These are phyloP conservation scores for Manihot esculenta DNA, from an alignment of 441 rosid genomes.

Conservation along the genomic window DNA sequence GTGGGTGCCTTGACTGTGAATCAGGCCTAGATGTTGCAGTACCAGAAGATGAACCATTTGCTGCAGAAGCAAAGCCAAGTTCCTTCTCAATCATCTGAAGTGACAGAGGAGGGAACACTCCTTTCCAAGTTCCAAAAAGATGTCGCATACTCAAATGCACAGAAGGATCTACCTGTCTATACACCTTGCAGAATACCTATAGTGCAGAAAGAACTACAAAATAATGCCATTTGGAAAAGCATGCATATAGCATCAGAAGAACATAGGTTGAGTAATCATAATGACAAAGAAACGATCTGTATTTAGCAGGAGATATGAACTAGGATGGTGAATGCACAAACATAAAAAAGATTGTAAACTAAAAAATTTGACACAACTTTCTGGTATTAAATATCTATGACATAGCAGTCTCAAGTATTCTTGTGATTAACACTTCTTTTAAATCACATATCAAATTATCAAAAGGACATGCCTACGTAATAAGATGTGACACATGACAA, in stretches of 20 bases:
- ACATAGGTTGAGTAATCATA: background rate
- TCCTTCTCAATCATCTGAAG: conserved; percentile 91
- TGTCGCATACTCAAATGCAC: conserved; percentile 88
- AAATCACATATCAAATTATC: background rate
- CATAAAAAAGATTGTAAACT: background rate
- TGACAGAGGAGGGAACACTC: conserved; percentile 77
- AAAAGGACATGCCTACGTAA: background rate
- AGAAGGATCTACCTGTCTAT: conserved; percentile 80
- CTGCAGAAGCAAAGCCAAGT: conserved; percentile 70
- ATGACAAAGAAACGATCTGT: too few species aligned
- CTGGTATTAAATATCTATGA: background rate
- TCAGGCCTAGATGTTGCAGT: conserved; percentile 59
- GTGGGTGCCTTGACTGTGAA: conserved; percentile 71
- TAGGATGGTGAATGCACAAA: background rate
- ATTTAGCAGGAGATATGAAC: background rate
- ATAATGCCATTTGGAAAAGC: background rate
- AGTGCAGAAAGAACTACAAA: conserved; percentile 15
- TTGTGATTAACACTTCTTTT: background rate
- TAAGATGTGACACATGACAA: conserved; percentile 18
- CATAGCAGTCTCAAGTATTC: background rate
- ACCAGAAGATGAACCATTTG: conserved; percentile 67
- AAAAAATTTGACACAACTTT: background rate
- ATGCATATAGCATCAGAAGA: conserved; percentile 7
- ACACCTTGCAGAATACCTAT: conserved; percentile 92
- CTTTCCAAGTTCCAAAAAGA: conserved; percentile 99